Evolutionary conservation across 345 rosid genomes (phyloP), one percentile per base, ranked within the genome.

Genomic region (Cochlearia excelsa): DNA sequence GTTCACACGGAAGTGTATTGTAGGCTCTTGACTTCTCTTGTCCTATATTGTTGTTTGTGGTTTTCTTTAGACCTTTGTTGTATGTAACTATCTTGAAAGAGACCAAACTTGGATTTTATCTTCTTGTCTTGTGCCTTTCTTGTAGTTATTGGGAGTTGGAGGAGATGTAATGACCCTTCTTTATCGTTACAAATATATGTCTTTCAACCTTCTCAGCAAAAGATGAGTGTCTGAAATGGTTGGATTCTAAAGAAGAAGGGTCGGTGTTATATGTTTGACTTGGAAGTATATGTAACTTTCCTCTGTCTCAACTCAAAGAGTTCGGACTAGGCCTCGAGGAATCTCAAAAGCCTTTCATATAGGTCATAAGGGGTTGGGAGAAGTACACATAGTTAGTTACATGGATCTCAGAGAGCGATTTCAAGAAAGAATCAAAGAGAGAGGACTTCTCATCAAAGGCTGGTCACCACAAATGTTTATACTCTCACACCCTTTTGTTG

Each of bases 401-500:
- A 5, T 71, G 77, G 77, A 34, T 76, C 2, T 40, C 4, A 5
- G 72, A 74, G 30, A 52, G 69, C 5, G 59, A 46, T 1, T 67
- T 50, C 0, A 80, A 37, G 74, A 68, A 23, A 65, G 70, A 28
- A 28, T 42, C 11, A 30, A 40, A 30, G 79, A 63, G 3, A 60
- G 72, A 65, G 87, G 85, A 0, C 51, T 82, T 2, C 26, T 80
- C 33, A 77, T 82, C 9, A 55, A 49, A 38, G 92, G 83, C 3
- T 85, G 88, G 86, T 77, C 92, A 2, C 85, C 92, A 0, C 88
- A 85, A 49, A 73, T 81, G 4, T 5, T 77, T 4, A 82, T 85
- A 1, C 56, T 85, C 4, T 72, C 92, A 9, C 87, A 85, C 42
- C 68, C 66, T 0, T 43, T 88, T 0, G 41, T 78, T 1, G 84